These are phyloP conservation scores for Teratosphaeriaceae sp. DNA, from an alignment of 2,329 filamentous ascomycete species.

Conservation along the genomic window DNA sequence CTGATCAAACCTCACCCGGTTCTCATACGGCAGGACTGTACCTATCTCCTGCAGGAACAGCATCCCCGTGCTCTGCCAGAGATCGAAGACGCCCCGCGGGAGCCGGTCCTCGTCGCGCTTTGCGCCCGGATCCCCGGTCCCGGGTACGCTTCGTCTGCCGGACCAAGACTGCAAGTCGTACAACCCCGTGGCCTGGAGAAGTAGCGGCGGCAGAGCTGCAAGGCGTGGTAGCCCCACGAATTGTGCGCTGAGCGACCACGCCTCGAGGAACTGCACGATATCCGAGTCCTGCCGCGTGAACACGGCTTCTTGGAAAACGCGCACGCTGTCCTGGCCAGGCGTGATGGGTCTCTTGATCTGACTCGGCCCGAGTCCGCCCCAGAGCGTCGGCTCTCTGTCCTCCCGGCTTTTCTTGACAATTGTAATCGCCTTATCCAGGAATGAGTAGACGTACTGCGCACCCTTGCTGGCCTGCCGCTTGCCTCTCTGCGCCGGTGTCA, in stretches of 20 bases:
- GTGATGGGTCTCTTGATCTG: constrained; percentile 24
- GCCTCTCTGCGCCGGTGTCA: constrained; percentile 10
- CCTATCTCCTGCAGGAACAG: constrained; percentile 72
- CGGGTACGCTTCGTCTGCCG: too few relatives aligned
- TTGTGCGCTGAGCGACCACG: constrained; percentile 55
- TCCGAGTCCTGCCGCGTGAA: constrained; percentile 49
- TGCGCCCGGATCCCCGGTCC: too few relatives aligned
- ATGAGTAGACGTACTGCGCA: constrained; percentile 29
- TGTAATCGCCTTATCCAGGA: constrained; percentile 34
- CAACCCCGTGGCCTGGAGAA: constrained; percentile 55
- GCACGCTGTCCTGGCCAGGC: constrained; percentile 17
- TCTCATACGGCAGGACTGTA: constrained; percentile 63
- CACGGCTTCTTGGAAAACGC: constrained; percentile 15
- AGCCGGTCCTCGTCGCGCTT: too few relatives aligned
- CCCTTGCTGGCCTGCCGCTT: constrained; percentile 14
- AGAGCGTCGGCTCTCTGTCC: constrained; percentile 28
- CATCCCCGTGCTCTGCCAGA: too few relatives aligned
- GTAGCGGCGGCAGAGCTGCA: constrained; percentile 55
- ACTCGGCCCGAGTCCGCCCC: constrained; percentile 33
- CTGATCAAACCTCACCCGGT: constrained; percentile 55
- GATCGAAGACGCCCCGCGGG: too few relatives aligned
- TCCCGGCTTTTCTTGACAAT: constrained; percentile 36
- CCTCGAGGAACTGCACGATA: constrained; percentile 62
- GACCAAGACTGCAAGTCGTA: too few relatives aligned
- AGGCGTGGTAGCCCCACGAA: constrained; percentile 49